Evolutionary conservation across 1,284 basidiomycete genomes (phyloP).

Genomic region (Lignosus rhinocerotis): DNA sequence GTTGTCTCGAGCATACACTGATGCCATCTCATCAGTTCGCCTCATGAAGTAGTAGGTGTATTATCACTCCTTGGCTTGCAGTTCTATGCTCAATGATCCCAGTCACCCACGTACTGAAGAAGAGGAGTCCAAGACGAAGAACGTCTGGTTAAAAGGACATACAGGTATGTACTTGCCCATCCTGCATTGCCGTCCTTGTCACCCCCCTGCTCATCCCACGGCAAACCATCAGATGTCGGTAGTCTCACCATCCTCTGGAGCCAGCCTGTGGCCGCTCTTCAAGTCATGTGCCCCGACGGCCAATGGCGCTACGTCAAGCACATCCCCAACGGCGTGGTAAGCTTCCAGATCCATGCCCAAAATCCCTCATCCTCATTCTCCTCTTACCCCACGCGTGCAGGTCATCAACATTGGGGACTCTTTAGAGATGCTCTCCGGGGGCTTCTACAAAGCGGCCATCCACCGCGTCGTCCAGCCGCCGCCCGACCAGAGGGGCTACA

Average conservation of each 20-base stretch:
- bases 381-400: constrained; percentile 24
- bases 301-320: constrained; percentile 63
- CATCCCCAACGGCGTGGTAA: constrained; percentile 57
- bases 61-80: not conserved
- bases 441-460: constrained; percentile 41
- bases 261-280: constrained; percentile 58
- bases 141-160: constrained; percentile 64
- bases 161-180: constrained; percentile 39
- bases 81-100: not conserved
- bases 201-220: not conserved
- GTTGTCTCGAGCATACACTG: not conserved
- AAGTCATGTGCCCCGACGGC: constrained; percentile 52
- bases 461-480: constrained; percentile 48
- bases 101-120: constrained; percentile 40
- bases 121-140: constrained; percentile 52
- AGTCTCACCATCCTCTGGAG: constrained; percentile 57
- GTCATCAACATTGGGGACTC: constrained; percentile 62
- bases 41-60: constrained; percentile 40
- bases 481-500: constrained; percentile 45
- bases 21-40: constrained; percentile 21
- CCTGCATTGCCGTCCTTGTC: not conserved
- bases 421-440: constrained; percentile 56
- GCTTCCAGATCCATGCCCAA: not conserved
- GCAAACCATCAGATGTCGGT: constrained; percentile 45
- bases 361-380: not conserved